Conservation (phyloP, 2,329 filamentous ascomycete genomes). For the Fusarium pseudonygamai region DNA sequence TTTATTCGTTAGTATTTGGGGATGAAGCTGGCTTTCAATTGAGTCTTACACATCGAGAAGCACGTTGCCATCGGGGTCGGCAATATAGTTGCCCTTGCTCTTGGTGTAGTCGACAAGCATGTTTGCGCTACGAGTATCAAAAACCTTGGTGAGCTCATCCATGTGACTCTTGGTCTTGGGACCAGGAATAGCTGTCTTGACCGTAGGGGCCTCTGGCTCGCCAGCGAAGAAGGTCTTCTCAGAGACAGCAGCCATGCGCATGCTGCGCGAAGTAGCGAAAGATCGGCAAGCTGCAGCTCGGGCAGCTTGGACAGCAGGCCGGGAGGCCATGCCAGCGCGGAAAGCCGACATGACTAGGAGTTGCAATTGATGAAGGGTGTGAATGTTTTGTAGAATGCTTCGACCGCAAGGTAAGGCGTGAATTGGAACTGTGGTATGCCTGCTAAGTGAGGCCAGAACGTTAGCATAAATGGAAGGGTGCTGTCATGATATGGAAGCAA, state of each 20-base stretch:
- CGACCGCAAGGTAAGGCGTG: neutral
- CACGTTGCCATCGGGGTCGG: slow-evolving; percentile 75
- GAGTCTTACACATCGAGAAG: slow-evolving; percentile 74
- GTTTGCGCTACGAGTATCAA: slow-evolving; percentile 87
- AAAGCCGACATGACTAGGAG: slow-evolving; percentile 44
- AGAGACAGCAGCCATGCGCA: slow-evolving; percentile 43
- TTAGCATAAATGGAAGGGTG: neutral
- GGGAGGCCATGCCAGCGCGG: slow-evolving; percentile 42
- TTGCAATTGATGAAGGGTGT: neutral
- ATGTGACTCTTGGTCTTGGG: slow-evolving; percentile 76
- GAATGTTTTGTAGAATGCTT: neutral
- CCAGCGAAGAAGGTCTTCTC: slow-evolving; percentile 54
- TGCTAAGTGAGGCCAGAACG: neutral
- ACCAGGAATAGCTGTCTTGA: slow-evolving; percentile 75
- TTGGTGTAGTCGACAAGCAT: slow-evolving; percentile 81
- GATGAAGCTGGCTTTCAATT: neutral
- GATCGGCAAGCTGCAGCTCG: slow-evolving; percentile 32
- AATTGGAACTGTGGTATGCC: neutral
- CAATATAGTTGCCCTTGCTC: slow-evolving; percentile 83
- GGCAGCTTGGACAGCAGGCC: slow-evolving; percentile 29
- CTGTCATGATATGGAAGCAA: slow-evolving; percentile 25
- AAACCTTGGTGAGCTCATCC: slow-evolving; percentile 78
- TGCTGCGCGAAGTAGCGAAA: slow-evolving; percentile 36
- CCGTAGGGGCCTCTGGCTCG: slow-evolving; percentile 62
- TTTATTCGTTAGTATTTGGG: slow-evolving; percentile 2